phyloP scores from a whole-genome alignment of 1,139 yeast species.

The Taiozyma onychis region DNA sequence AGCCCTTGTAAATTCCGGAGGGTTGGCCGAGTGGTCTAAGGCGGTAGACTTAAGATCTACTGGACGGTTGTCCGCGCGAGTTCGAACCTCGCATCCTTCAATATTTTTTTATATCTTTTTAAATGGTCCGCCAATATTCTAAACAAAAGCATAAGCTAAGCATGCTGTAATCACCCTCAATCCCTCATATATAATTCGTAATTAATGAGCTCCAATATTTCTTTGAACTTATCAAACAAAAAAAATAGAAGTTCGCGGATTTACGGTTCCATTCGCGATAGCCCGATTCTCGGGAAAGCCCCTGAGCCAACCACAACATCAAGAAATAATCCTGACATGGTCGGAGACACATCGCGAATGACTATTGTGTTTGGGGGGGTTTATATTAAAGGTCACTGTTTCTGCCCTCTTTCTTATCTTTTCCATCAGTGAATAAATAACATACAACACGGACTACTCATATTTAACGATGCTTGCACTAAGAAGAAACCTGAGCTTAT shows the following conservation, averaged over 20 bases:
- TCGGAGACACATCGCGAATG: not conserved
- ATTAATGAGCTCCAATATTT: too few relatives aligned
- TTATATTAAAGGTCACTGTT: not conserved
- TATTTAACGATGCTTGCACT: constrained; percentile 5
- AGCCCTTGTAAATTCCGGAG: constrained; percentile 9
- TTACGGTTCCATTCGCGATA: not conserved
- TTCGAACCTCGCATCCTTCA: constrained; percentile 77
- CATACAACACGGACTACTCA: not conserved
- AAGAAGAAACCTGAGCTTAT: constrained; percentile 1
- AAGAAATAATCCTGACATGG: not conserved
- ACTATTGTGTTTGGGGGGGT: not conserved
- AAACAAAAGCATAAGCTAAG: too few relatives aligned
- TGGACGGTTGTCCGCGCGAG: constrained; percentile 56
- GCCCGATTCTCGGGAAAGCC: not conserved
- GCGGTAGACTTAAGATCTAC: constrained; percentile 21
- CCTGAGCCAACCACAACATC: not conserved
- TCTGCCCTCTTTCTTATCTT: not conserved
- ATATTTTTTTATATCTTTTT: constrained; percentile 25
- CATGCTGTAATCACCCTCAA: too few relatives aligned
- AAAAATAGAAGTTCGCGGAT: too few relatives aligned
- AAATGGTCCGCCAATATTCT: not conserved
- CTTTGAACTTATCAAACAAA: too few relatives aligned
- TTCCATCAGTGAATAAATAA: not conserved
- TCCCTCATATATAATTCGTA: too few relatives aligned
- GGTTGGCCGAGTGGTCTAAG: constrained; percentile 22